Conservation (phyloP, 805 yeast species). For the Saturnispora sanitii region DNA sequence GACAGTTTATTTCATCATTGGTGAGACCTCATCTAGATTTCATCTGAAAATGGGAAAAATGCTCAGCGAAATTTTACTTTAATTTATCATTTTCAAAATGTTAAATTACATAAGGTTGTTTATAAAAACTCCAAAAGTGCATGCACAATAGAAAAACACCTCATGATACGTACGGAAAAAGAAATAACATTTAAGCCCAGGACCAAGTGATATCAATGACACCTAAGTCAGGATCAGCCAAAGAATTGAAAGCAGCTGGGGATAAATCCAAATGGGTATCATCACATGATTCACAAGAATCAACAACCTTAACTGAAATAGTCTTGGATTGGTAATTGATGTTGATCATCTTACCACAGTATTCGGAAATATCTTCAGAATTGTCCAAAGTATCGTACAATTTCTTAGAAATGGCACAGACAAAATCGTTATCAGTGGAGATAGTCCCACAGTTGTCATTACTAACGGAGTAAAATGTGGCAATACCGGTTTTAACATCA, state of each 20-base stretch:
- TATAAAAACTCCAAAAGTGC: no score
- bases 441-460: slow-evolving; percentile 43
- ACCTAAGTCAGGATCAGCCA: slow-evolving; percentile 39
- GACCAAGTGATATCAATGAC: slow-evolving; percentile 39
- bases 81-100: no score
- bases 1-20: no score
- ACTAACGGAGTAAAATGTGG: slow-evolving; percentile 39
- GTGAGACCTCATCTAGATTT: no score
- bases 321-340: slow-evolving; percentile 39
- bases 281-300: slow-evolving; percentile 42
- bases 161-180: no score
- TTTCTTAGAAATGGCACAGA: slow-evolving; percentile 40
- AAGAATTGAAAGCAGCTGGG: slow-evolving; percentile 38
- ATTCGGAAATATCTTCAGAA: slow-evolving; percentile 25
- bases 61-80: no score
- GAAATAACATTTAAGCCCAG: slow-evolving; percentile 19
- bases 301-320: slow-evolving; percentile 44
- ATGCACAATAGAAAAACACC: no score
- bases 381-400: slow-evolving; percentile 27
- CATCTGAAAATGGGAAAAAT: no score
- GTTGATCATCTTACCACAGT: slow-evolving; percentile 42
- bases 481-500: slow-evolving; percentile 30
- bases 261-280: slow-evolving; percentile 42
- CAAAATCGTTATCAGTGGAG: slow-evolving; percentile 32
- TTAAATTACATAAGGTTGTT: no score